Evolutionary conservation across 2,329 filamentous ascomycete genomes (phyloP).

Genomic region (Achaetomium macrosporum): DNA sequence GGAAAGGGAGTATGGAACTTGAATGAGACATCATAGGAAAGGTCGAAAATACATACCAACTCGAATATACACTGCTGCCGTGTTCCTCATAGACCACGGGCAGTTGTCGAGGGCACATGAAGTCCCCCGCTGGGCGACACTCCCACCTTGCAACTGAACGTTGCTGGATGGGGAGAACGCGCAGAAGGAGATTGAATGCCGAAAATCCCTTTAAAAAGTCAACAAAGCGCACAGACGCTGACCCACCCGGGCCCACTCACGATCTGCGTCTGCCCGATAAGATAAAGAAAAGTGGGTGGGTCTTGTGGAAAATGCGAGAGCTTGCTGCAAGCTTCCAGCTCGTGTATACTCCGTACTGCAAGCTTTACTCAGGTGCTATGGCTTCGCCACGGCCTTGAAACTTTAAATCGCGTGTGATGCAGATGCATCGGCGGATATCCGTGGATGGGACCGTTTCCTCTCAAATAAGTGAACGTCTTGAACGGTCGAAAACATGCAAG

Average conservation of each 20-base stretch:
- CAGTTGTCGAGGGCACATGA: not conserved
- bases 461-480: not conserved
- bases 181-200: not conserved
- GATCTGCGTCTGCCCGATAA: slow-evolving; percentile 18
- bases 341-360: not conserved
- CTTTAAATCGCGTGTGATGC: slow-evolving; percentile 1
- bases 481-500: slow-evolving; percentile 30
- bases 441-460: not conserved
- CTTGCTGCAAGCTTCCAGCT: slow-evolving; percentile 18
- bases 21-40: not conserved
- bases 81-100: too few species aligned
- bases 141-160: not conserved
- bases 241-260: not conserved
- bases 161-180: not conserved
- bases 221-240: slow-evolving; percentile 14
- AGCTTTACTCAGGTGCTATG: not conserved
- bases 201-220: slow-evolving; percentile 13
- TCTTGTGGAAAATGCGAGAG: slow-evolving; percentile 24
- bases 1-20: slow-evolving; percentile 28
- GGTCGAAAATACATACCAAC: slow-evolving; percentile 10
- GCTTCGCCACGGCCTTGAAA: slow-evolving; percentile 2
- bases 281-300: slow-evolving; percentile 17
- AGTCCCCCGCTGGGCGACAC: not conserved
- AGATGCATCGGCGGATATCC: not conserved
- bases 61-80: not conserved